phyloP scores from a whole-genome alignment of 176 grass and related monocot genomes.

The Carex scoparia region DNA sequence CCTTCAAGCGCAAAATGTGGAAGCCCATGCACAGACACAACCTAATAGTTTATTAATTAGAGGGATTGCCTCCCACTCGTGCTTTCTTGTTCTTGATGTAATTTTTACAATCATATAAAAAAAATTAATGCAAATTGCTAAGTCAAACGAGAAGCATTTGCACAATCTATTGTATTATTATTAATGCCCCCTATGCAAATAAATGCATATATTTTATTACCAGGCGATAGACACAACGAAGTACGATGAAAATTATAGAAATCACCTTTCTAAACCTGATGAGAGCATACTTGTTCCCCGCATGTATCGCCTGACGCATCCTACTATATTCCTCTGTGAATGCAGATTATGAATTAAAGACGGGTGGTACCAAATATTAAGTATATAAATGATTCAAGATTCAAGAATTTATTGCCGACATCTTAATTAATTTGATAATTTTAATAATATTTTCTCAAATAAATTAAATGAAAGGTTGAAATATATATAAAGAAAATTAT shows the following conservation, averaged over 20 bases:
- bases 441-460: too few species aligned
- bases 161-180: neutral
- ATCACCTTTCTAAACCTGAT: neutral
- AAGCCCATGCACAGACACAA: neutral
- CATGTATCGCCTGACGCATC: neutral
- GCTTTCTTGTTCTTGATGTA: slow-evolving; percentile 24
- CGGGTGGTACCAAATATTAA: too few species aligned
- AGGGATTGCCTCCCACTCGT: slow-evolving; percentile 18
- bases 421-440: too few species aligned
- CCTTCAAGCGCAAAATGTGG: neutral
- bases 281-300: neutral
- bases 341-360: neutral
- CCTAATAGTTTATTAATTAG: slow-evolving; percentile 17
- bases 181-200: neutral
- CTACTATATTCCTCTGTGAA: neutral
- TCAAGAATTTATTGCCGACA: too few species aligned
- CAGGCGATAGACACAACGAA: neutral
- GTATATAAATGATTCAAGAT: too few species aligned
- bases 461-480: too few species aligned
- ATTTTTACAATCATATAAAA: neutral
- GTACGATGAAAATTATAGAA: neutral
- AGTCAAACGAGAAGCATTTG: slow-evolving; percentile 24
- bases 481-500: too few species aligned
- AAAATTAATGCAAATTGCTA: neutral
- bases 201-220: neutral